A percentile compares a stretch with the other conserved stretches of the same genome.
phyloP scores from a whole-genome alignment of 2,329 filamentous ascomycete genomes.

The Colletotrichum sp. region DNA sequence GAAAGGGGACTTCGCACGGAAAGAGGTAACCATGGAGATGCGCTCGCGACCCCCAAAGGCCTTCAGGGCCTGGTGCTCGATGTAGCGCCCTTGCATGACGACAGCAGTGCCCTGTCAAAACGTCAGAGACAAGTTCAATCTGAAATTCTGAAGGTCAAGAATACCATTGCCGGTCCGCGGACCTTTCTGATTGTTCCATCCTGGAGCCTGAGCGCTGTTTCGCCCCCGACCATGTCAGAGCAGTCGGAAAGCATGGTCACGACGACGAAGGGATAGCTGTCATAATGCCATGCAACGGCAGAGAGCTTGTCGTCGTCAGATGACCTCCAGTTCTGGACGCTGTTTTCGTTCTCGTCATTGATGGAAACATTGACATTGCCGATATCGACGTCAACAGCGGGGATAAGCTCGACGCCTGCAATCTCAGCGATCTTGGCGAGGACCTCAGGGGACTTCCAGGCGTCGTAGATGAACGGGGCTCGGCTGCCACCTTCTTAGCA shows the following conservation, averaged over 20 bases:
- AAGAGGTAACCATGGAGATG: slow-evolving; percentile 71
- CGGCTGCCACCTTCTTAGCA: not conserved
- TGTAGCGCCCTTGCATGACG: slow-evolving; percentile 68
- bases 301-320: slow-evolving; percentile 42
- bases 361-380: slow-evolving; percentile 58
- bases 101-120: not conserved
- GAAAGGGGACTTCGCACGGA: slow-evolving; percentile 61
- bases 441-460: not conserved
- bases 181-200: not conserved
- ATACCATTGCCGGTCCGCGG: not conserved
- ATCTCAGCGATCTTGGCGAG: slow-evolving; percentile 50
- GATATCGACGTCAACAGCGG: slow-evolving; percentile 60
- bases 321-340: slow-evolving; percentile 42
- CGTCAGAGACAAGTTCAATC: too few species aligned
- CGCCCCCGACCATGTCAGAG: slow-evolving; percentile 49
- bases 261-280: slow-evolving; percentile 73
- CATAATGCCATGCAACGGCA: slow-evolving; percentile 67
- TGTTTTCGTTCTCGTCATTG: slow-evolving; percentile 50
- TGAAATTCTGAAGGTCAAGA: too few species aligned
- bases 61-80: slow-evolving; percentile 67
- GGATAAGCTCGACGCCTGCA: slow-evolving; percentile 59
- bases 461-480: not conserved
- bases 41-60: slow-evolving; percentile 64
- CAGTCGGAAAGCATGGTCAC: slow-evolving; percentile 72
- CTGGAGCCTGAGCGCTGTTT: not conserved